Evolutionary conservation across 345 rosid species (phyloP), one percentile per base, ranked within the genome.

Genomic region (thale cress (Arabidopsis thaliana)): DNA sequence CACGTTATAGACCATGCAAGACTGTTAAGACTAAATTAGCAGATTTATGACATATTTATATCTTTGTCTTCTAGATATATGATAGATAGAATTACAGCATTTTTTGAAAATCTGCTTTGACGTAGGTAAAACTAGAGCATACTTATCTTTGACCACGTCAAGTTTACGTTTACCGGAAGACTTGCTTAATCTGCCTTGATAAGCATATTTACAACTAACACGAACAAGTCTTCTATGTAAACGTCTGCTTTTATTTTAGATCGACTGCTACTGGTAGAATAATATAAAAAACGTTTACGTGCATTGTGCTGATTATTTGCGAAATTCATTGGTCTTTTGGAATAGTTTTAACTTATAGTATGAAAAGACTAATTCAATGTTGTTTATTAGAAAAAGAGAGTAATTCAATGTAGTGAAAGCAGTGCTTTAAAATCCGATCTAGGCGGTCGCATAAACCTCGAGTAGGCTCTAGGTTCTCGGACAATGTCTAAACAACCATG

Each of bases 201-300:
- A 14, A 4, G 28, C 28, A 25, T 28, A 40, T 40, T 68, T 68
- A 68, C 50, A 68, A 11, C 40, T 23, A 53, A 55, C 30, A 55
- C 25, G 72, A 52, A 36, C 59, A 67, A 49, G 71, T 66, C 71
- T 4, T 65, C 30, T 33, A 65, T 34, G 23, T 46, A 45, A 48
- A 20, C 12, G 16, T n/a, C 68, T 30, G 52, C 50, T 42, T 62
- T 28, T 40, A 0, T 3, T 40, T 40, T 40, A 11, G 24, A 32
- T 16, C 8, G 24, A 56, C 2, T 37, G 11, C 12, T 37, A 37
- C 10, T 8, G 41, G 2, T 7, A 37, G 11, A 36, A 36, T 36
- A 7, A 36, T 36, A 16, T 36, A 36, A 36, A 36, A 36, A 6
- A 6, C 20, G 38, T 36, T 37, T 8, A 8, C 3, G 41, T 37